These are phyloP conservation scores for Fusarium vanettenii DNA, from an alignment of 2,329 filamentous ascomycete species.

Conservation along the genomic window DNA sequence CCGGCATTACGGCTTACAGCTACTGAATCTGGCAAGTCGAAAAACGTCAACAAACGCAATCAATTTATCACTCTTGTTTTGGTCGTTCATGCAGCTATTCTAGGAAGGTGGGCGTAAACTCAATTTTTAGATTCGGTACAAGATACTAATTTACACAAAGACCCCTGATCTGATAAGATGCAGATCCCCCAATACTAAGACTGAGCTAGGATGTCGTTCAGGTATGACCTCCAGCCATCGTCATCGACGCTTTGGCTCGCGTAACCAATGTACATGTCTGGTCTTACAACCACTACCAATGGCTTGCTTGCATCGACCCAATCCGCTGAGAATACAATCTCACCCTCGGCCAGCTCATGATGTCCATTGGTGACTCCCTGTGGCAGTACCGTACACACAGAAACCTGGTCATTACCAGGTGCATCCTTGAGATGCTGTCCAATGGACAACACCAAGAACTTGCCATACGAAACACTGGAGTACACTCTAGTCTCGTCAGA, in stretches of 20 bases:
- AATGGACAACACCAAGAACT: not conserved
- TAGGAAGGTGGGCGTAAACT: not conserved
- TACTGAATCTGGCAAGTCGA: not conserved
- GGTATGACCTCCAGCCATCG: slow-evolving; percentile 19
- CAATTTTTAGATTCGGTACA: not conserved
- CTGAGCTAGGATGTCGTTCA: not conserved
- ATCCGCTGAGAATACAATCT: slow-evolving; percentile 7
- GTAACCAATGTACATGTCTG: slow-evolving; percentile 38
- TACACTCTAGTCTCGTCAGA: slow-evolving; percentile 13
- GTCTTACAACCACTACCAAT: slow-evolving; percentile 18
- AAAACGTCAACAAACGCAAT: not conserved
- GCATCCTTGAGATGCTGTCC: not conserved
- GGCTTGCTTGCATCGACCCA: not conserved
- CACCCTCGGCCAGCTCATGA: not conserved
- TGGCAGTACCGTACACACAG: slow-evolving; percentile 1
- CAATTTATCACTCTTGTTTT: not conserved
- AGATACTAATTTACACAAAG: not conserved
- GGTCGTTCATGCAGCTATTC: not conserved
- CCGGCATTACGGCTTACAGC: not conserved
- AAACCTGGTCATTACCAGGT: not conserved
- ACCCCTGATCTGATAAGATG: not conserved
- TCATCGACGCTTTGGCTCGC: not conserved
- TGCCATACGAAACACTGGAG: not conserved
- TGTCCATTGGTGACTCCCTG: not conserved
- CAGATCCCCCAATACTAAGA: not conserved